A percentile compares a stretch with the other conserved stretches of the same genome.
phyloP scores from a whole-genome alignment of 176 grass and related monocot species.

The Avena insularis region DNA sequence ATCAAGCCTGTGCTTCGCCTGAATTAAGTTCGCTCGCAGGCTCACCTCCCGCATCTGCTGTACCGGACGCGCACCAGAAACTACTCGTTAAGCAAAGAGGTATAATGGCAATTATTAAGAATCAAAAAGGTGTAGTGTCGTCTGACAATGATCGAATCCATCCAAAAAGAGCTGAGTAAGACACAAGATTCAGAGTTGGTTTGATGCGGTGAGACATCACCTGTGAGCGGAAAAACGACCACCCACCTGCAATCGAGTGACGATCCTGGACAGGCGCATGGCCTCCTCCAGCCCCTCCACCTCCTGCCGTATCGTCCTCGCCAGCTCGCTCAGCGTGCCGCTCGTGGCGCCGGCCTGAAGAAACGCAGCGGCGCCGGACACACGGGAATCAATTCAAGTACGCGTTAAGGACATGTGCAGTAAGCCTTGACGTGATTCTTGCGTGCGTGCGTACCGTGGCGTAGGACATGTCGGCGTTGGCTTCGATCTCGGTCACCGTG shows the following conservation, averaged over 20 bases:
- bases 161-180: slow-evolving; percentile 5
- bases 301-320: slow-evolving; percentile 62
- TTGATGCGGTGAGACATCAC: slow-evolving; percentile 25
- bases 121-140: neutral
- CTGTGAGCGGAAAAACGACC: slow-evolving; percentile 14
- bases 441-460: slow-evolving; percentile 55
- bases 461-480: slow-evolving; percentile 54
- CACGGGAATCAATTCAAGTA: too few relatives aligned
- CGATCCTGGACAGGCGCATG: slow-evolving; percentile 56
- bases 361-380: neutral
- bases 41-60: slow-evolving; percentile 79
- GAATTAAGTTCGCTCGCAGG: slow-evolving; percentile 71
- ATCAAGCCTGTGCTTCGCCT: slow-evolving; percentile 55
- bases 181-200: neutral
- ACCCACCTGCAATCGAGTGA: slow-evolving; percentile 68
- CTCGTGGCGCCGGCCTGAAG: slow-evolving; percentile 56
- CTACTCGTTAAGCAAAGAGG: neutral
- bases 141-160: slow-evolving; percentile 22
- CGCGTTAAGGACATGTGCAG: neutral
- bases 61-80: neutral
- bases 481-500: slow-evolving; percentile 63
- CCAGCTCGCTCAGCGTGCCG: slow-evolving; percentile 53
- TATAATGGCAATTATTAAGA: neutral
- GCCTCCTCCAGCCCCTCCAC: slow-evolving; percentile 75
- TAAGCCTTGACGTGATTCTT: neutral